Evolutionary conservation across 192 early-diverging fungal genomes (phyloP), one percentile per base, ranked within the genome.

Genomic region (Pilaira anomala): DNA sequence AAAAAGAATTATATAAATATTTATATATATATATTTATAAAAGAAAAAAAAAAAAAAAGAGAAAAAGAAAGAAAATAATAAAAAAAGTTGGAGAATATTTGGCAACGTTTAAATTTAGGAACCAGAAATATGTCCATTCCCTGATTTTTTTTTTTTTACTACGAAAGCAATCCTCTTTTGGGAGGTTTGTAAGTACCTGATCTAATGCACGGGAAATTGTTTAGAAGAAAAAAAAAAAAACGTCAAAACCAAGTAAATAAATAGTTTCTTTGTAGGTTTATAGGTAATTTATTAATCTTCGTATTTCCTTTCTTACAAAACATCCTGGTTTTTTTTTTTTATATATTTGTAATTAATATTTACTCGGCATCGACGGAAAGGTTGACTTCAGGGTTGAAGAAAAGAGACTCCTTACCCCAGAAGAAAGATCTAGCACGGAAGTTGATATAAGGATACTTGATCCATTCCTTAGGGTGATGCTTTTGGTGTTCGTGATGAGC

Each of bases 381-480:
- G 42, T 73, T 73, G 48, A 73, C 71, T 3, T 57, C 28, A 19
- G 71, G 71, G 61, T 73, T 73, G 61, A 67, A 73, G 60, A 73
- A 73, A 14, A 73, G 25, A 26, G 71, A 62, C 36, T 73, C 65
- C 29, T 61, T 60, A 22, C 71, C 71, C 71, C 71, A 73, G 71
- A 73, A 73, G 55, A 9, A 67, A 73, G 33, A 67, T 53, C 69
- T 71, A 55, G n/a, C 87, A 77, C 57, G 77, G 73, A 66, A 83
- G 78, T 77, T 80, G 36, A 74, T 65, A 21, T 74, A 74, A 3
- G 63, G 66, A 26, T 68, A 74, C 26, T 62, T 62, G 45, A 65
- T 48, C 48, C 54, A 65, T 48, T 67, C 62, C 41, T 63, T 49
- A 24, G 66, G 72, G 58, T 74, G 72, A 21, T 74, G 60, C 29